Percentiles rank a stretch among this genome's conserved stretches.
phyloP scores from a whole-genome alignment of 2,329 filamentous ascomycete genomes.

The Leptographium radiaticola region DNA sequence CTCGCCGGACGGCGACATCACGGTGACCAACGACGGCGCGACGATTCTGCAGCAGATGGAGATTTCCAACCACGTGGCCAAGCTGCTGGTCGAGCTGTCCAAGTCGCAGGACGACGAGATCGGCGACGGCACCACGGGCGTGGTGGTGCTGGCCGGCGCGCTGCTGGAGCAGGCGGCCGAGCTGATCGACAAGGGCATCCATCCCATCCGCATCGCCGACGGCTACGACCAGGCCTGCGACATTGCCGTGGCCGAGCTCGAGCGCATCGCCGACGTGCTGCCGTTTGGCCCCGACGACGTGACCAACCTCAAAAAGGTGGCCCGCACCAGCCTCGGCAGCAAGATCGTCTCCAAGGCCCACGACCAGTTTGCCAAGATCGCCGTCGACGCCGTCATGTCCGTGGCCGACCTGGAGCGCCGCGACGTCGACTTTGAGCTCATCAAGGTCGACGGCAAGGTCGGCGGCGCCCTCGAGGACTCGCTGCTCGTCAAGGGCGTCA shows the following conservation, averaged over 20 bases:
- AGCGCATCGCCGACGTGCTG: slow-evolving; percentile 85
- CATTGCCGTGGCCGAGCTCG: slow-evolving; percentile 83
- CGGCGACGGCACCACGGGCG: slow-evolving; percentile 93
- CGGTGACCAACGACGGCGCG: slow-evolving; percentile 96
- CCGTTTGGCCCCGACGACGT: slow-evolving; percentile 71
- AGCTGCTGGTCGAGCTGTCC: slow-evolving; percentile 89
- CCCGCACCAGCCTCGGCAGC: slow-evolving; percentile 88
- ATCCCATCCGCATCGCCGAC: slow-evolving; percentile 96
- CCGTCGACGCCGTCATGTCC: slow-evolving; percentile 90
- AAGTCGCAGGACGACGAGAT: slow-evolving; percentile 99
- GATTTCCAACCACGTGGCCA: slow-evolving; percentile 95
- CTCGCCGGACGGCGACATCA: slow-evolving; percentile 96
- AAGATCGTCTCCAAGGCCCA: slow-evolving; percentile 99
- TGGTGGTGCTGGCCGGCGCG: slow-evolving; percentile 89
- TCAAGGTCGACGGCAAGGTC: slow-evolving; percentile 98
- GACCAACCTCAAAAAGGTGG: slow-evolving; percentile 82
- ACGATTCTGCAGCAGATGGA: slow-evolving; percentile 98
- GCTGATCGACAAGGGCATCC: slow-evolving; percentile 98
- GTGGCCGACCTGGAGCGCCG: slow-evolving; percentile 92
- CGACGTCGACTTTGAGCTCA: slow-evolving; percentile 97
- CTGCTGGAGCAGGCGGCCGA: slow-evolving; percentile 93
- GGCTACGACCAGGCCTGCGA: slow-evolving; percentile 97
- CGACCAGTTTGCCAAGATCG: slow-evolving; percentile 95
- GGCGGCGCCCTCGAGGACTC: slow-evolving; percentile 89
- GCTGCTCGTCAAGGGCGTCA: slow-evolving; percentile 90